Evolutionary conservation across 371 early-diverging fungal genomes (phyloP).

Genomic region (Basidiobolus meristosporus): DNA sequence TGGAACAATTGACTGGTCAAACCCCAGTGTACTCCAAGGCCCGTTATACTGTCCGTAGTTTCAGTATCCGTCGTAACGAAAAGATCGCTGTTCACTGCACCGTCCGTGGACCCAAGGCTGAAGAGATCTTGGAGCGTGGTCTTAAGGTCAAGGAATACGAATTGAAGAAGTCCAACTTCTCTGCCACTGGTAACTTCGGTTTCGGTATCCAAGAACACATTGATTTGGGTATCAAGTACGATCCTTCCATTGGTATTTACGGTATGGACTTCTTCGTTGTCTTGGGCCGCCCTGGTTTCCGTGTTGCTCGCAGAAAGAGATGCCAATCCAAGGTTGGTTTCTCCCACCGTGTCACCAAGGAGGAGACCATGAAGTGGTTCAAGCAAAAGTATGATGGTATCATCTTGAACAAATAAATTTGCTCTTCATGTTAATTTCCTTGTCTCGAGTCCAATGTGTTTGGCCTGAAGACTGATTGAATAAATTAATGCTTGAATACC

Average conservation of each 20-base stretch:
- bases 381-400: constrained; percentile 80
- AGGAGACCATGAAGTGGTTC: constrained; percentile 73
- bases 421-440: too few relatives aligned
- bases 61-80: constrained; percentile 99
- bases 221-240: constrained; percentile 99
- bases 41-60: constrained; percentile 98
- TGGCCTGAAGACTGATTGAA: too few relatives aligned
- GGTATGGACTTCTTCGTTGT: constrained; percentile 72
- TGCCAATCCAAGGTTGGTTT: constrained; percentile 72
- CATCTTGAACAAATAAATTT: constrained; percentile 72
- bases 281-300: constrained; percentile 95
- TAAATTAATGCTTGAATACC: too few relatives aligned
- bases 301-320: constrained; percentile 94
- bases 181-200: constrained; percentile 98
- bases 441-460: too few relatives aligned
- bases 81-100: constrained; percentile 99
- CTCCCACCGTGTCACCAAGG: constrained; percentile 86
- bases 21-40: constrained; percentile 99
- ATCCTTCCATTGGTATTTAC: constrained; percentile 97
- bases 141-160: constrained; percentile 99
- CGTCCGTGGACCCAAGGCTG: constrained; percentile 75
- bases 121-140: constrained; percentile 97
- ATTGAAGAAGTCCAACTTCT: constrained; percentile 89
- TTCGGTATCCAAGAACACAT: constrained; percentile 99
- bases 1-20: constrained; percentile 99